phyloP scores from a whole-genome alignment of 257 asterid genomes.

The Nicotiana obtusifolia region DNA sequence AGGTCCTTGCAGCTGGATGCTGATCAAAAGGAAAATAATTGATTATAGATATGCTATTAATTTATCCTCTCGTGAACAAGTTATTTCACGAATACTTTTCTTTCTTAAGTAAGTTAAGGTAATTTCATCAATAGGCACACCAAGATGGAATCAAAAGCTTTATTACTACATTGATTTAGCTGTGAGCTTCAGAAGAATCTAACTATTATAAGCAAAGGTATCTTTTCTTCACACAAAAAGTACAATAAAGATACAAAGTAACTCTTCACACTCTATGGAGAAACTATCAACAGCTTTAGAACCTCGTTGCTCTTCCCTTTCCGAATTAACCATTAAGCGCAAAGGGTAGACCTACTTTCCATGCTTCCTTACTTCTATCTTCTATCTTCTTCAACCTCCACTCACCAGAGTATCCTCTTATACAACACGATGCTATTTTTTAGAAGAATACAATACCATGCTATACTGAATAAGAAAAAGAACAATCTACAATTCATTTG shows the following conservation, averaged over 20 bases:
- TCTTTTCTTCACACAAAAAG: background rate
- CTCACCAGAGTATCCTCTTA: background rate
- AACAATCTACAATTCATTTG: background rate
- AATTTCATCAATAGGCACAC: background rate
- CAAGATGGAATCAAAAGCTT: background rate
- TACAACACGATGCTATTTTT: too few relatives aligned
- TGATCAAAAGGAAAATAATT: background rate
- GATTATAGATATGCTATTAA: background rate
- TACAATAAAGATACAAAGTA: background rate
- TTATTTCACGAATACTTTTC: background rate
- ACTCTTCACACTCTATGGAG: conserved; percentile 2
- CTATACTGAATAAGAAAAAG: background rate
- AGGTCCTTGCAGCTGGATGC: conserved; percentile 12
- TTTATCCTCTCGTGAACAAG: background rate
- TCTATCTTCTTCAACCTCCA: background rate
- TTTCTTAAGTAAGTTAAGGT: background rate
- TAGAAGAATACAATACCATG: background rate
- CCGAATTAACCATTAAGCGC: background rate
- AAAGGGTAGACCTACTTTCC: background rate
- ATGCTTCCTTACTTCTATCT: background rate
- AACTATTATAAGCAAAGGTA: background rate
- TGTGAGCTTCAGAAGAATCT: background rate
- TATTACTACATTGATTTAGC: background rate
- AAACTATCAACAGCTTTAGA: background rate
- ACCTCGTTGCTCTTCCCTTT: background rate